These are phyloP conservation scores for Athelia sp. DNA, from an alignment of 1,284 basidiomycete genomes.

Conservation along the genomic window DNA sequence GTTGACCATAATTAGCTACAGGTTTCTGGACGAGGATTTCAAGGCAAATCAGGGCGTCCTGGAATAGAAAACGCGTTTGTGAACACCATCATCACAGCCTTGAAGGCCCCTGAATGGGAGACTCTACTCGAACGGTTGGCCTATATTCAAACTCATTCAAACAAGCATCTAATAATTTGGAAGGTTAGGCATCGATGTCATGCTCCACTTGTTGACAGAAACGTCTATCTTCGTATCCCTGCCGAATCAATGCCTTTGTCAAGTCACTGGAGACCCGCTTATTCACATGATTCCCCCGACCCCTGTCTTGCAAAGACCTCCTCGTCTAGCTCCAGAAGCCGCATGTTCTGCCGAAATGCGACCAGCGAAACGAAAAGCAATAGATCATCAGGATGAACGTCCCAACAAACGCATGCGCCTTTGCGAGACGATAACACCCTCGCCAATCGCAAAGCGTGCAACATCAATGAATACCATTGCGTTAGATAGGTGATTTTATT, in stretches of 20 bases:
- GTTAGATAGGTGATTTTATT: not conserved
- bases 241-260: slow-evolving; percentile 77
- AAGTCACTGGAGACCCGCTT: slow-evolving; percentile 70
- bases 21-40: slow-evolving; percentile 15
- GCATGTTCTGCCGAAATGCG: slow-evolving; percentile 1
- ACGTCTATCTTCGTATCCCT: slow-evolving; percentile 71
- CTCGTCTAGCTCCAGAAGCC: not conserved
- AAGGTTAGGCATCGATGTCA: slow-evolving; percentile 64
- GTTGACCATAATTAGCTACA: slow-evolving; percentile 16
- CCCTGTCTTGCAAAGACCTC: not conserved
- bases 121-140: slow-evolving; percentile 54
- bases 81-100: slow-evolving; percentile 69
- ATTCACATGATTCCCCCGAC: slow-evolving; percentile 36
- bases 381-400: slow-evolving; percentile 3
- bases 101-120: slow-evolving; percentile 67
- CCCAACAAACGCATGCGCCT: slow-evolving; percentile 22
- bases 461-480: not conserved
- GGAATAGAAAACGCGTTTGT: slow-evolving; percentile 57
- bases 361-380: slow-evolving; percentile 4
- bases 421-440: slow-evolving; percentile 2
- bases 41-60: slow-evolving; percentile 11
- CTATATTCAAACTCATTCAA: not conserved
- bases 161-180: not conserved
- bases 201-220: slow-evolving; percentile 70
- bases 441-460: not conserved